Conservation (phyloP, 202 grass and related monocot genomes). For the Setaria viridis region DNA sequence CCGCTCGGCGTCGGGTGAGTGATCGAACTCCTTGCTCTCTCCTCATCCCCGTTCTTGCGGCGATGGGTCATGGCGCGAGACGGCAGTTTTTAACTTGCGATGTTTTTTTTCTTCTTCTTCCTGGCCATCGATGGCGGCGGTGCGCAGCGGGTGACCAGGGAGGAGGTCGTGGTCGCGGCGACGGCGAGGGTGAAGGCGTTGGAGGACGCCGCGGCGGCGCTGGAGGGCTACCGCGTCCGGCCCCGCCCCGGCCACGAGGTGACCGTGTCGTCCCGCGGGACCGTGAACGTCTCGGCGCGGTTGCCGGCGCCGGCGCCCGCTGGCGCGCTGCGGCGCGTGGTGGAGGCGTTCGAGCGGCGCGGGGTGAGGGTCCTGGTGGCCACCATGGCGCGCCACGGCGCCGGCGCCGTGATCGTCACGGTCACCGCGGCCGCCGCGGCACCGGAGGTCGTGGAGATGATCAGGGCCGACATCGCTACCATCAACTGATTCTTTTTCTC, state of each 20-base stretch:
- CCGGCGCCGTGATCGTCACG: background rate
- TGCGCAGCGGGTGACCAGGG: background rate
- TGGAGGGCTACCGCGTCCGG: slow-evolving; percentile 30
- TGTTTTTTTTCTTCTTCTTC: background rate
- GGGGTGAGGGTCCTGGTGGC: slow-evolving; percentile 44
- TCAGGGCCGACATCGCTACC: slow-evolving; percentile 48
- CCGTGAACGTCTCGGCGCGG: slow-evolving; percentile 31
- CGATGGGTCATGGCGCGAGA: no score
- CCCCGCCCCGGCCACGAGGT: background rate
- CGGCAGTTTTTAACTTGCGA: background rate
- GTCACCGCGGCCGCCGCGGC: slow-evolving; percentile 31
- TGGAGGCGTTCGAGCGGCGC: slow-evolving; percentile 41
- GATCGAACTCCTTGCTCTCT: no score
- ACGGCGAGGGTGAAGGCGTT: slow-evolving; percentile 40
- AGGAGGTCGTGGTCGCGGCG: slow-evolving; percentile 36
- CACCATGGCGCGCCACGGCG: slow-evolving; percentile 18
- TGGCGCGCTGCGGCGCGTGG: slow-evolving; percentile 27
- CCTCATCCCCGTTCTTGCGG: background rate
- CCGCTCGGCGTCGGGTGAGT: background rate
- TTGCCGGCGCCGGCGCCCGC: slow-evolving; percentile 26
- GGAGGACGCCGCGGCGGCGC: slow-evolving; percentile 38
- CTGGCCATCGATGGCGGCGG: background rate
- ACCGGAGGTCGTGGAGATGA: slow-evolving; percentile 39
- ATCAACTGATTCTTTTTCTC: slow-evolving; percentile 17
- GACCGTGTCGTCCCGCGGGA: slow-evolving; percentile 8